These are phyloP conservation scores for Cucurbita pepo DNA, from an alignment of 306 rosid species.

Conservation along the genomic window DNA sequence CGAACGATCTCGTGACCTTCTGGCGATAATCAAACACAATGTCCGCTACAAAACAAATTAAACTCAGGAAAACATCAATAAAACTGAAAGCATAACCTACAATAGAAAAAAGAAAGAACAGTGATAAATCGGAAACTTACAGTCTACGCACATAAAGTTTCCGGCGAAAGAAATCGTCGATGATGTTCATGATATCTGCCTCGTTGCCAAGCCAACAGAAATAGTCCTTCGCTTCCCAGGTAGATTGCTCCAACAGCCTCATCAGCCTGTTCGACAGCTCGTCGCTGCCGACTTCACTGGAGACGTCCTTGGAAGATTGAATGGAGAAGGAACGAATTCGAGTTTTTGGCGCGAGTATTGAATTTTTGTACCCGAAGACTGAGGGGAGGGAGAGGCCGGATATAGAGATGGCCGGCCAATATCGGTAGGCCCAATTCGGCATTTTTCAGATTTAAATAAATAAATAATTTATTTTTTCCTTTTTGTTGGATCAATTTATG, in stretches of 20 bases:
- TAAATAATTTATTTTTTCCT: too few species aligned
- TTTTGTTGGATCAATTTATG: too few species aligned
- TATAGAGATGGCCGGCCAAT: too few species aligned
- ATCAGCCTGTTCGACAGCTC: conserved; percentile 13
- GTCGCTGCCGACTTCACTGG: conserved; percentile 5
- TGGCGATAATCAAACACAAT: conserved; percentile 96
- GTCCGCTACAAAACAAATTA: conserved; percentile 34
- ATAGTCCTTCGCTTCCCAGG: conserved; percentile 86
- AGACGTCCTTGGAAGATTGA: conserved; percentile 11
- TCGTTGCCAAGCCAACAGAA: conserved; percentile 73
- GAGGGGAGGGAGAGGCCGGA: too few species aligned
- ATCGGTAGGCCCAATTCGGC: too few species aligned
- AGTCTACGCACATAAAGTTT: conserved; percentile 76
- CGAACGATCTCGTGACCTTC: conserved; percentile 67
- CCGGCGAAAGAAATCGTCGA: conserved; percentile 77
- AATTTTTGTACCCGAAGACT: background rate
- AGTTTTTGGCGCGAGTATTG: background rate
- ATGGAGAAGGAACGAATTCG: conserved; percentile 7
- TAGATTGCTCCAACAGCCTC: conserved; percentile 64
- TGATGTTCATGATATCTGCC: conserved; percentile 85
- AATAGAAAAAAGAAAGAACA: background rate
- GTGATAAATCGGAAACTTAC: conserved; percentile 7
- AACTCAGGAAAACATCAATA: background rate
- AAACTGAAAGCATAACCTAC: background rate
- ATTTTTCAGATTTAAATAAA: too few species aligned